Evolutionary conservation across 805 yeast genomes (phyloP), one percentile per base, ranked within the genome.

Genomic region (Candida railenensis): DNA sequence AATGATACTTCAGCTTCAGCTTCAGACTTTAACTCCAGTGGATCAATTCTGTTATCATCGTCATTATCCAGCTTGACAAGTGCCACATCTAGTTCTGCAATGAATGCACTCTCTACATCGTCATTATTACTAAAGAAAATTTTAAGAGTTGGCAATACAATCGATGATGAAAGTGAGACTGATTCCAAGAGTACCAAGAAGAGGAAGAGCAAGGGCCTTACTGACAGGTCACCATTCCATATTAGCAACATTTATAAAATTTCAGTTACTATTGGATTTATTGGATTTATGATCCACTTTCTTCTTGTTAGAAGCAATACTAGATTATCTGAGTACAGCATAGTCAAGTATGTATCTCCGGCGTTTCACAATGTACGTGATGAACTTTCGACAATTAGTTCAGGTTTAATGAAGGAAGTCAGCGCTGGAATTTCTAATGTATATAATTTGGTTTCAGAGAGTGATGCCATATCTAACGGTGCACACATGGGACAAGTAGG

Each of bases 281-380:
- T 71, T 32, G 76, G 77, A 1, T 57, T 71, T 40, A 28, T 71
- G 43, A 40, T 69, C 16, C 77, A 72, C 50, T 62, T 62, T 36
- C 45, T 72, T 19, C 37, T 69, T n/a, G 45, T 55, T 3, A 58
- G 53, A 40, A 60, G 63, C 46, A 56, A 58, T 36, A 15, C 43
- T 48, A 19, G 49, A 51, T 38, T 46, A 43, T 39, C 45, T 18
- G 25, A 34, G 19, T 20, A 21, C 14, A 34, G 45, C 32, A 44
- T 48, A 2, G 19, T 43, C 42, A 41, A 44, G 39, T 20, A 32
- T 14, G 25, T 40, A 15, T 15, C 46, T 2, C 25, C 38, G 5
- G 32, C 46, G 11, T 20, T 28, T 15, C 30, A 25, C 30, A 25
- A 5, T 25, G 30, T 25, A 11, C 30, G 30, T 7, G 37, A 42